Base-by-base conservation (phyloP, 139 green algal genomes). In the Mesotaenium endlicherianum region DNA sequence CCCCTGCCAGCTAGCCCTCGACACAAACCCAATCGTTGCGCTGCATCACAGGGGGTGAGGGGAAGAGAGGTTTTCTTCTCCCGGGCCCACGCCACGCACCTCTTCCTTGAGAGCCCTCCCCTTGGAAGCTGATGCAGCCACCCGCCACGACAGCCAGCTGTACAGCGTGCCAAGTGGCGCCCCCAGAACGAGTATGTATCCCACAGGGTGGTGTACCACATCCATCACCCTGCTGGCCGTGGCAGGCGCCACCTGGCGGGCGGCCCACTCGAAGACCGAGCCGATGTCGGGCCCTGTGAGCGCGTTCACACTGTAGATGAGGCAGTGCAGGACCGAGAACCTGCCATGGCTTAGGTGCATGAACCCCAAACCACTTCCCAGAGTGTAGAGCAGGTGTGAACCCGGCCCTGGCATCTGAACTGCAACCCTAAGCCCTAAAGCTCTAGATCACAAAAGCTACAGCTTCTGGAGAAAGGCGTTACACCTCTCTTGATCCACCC, bases 351-450 rank as follows among this genome's bases (percentile, higher is more conserved):
- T 47, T n/a, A 53, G 30, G 34, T 78, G 70, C 41, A 31, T n/a
- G 30, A 78, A 31, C 11, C 30, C 70, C 3, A 53, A 6, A 6
- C 38, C 70, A 4, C 14, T 31, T 4, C 14, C 70, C 11, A 78
- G 70, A 6, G 70, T 59, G 70, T 78, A 78, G 41, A 78, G 70
- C 30, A 78, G 70, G 20, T 78, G 70, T 6, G 70, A 45, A n/a
- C 70, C 70, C 16, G 70, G 70, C 5, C 70, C 70, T 39, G 70
- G 70, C 70, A 78, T 78, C 20, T 36, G 60, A 11, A 72, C n/a
- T n/a, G n/a, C n/a, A n/a, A n/a, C n/a, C n/a, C n/a, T n/a, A n/a
- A n/a, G n/a, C n/a, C n/a, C n/a, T n/a, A n/a, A n/a, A n/a, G n/a
- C n/a, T n/a, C n/a, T n/a, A n/a, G n/a, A n/a, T n/a, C n/a, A n/a